Evolutionary conservation across 2,329 filamentous ascomycete genomes (phyloP), one percentile per base, ranked within the genome.

Genomic region (Exophiala viscosa): DNA sequence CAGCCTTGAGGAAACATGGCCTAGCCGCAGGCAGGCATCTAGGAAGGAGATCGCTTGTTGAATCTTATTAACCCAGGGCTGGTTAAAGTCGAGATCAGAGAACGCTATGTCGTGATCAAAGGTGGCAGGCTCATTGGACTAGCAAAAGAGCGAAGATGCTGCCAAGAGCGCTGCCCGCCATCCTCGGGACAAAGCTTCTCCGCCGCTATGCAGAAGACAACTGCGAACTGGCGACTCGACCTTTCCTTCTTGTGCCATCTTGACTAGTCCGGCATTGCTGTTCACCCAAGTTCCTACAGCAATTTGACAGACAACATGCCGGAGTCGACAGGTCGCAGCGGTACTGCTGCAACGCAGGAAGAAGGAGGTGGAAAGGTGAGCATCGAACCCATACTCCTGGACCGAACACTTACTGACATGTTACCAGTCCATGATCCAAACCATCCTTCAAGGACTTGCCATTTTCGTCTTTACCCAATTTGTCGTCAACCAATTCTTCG

Each of bases 381-480:
- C 42, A 20, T 35, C 8, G 7, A 31, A 8, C 34, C 15, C n/a
- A 6, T 41, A 31, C 13, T 34, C 9, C 7, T 32, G 5, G 8
- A 28, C 5, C 18, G 39, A 2, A 43, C 14, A 18, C 39, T 14
- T 44, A 45, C 50, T 59, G 41, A 59, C 48, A 44, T 36, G 50
- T 41, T 31, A 60, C 44, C 61, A 76, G 73, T 71, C 68, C 55
- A 64, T 66, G 60, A 62, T 74, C 53, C 69, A 69, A 59, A 64
- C 75, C 23, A 66, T 74, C 50, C 63, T 79, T 52, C 81, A 84
- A 67, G 79, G 76, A 57, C 65, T 84, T 41, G 78, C 72, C 63
- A 76, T 85, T 59, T 85, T 85, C 68, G 65, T 83, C 59, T 69
- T 80, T 50, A 73, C 78, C 43, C 82, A 85, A 62, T 80, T 78